Evolutionary conservation across 352 stramenopile species (phyloP), one percentile per base, ranked within the genome.

Genomic region (Stramenopiles sp.): DNA sequence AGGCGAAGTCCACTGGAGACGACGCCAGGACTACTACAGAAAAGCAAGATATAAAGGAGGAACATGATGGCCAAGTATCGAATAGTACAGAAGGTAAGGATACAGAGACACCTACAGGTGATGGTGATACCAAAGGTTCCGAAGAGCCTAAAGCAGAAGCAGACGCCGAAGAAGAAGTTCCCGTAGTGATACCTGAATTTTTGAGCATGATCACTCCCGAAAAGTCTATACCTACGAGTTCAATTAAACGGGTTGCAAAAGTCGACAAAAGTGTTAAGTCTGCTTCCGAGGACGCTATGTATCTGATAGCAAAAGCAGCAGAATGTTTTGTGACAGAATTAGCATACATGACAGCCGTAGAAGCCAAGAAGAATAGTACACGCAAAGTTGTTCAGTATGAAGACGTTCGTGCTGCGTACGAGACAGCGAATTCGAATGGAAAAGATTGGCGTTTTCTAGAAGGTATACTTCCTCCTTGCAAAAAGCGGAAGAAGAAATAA

Each of bases 301-400:
- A 78, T 33, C 22, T 78, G 8, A 33, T 78, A 4, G 71, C 71
- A 4, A 78, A 78, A 33, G 30, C 71, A 78, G 71, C 71, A 14
- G 71, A 78, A 78, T 78, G 71, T 78, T 78, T 78, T 33, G 71
- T 78, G 4, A 78, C 71, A 14, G 71, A 78, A 78, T 33, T 78
- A 33, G 71, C 71, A 78, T 33, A 78, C 22, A 14, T 78, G 22
- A 78, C 71, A 78, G 71, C 71, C 8, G 31, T 14, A 33, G 30
- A 78, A 33, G 71, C 31, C 8, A 33, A 78, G 14, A 78, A 78
- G 22, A 31, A 78, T 31, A 33, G 30, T 31, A 33, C 30, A 31
- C 71, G 71, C 8, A 78, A 33, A 33, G 71, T 78, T 33, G 14
- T 78, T 14, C 71, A 78, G 22, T 78, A 78, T 33, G 71, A 78